These are phyloP conservation scores for Yamadazyma trypodendri DNA, from an alignment of 1,139 yeast genomes.

Conservation along the genomic window DNA sequence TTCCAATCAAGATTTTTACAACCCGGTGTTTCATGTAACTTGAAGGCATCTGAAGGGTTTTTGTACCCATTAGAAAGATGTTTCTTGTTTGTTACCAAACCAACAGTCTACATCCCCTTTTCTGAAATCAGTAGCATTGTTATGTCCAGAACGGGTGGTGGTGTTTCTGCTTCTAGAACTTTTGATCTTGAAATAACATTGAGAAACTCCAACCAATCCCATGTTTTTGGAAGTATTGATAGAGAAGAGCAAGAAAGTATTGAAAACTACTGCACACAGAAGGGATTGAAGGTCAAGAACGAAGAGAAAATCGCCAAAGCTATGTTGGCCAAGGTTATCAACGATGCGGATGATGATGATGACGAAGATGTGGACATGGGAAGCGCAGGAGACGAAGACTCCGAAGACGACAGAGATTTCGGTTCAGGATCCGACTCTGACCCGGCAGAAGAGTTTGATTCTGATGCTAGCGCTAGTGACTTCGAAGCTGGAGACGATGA, in stretches of 20 bases:
- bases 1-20: constrained; percentile 71
- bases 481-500: constrained; percentile 39
- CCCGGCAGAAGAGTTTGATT: constrained; percentile 86
- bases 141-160: constrained; percentile 86
- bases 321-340: constrained; percentile 73
- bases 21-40: constrained; percentile 87
- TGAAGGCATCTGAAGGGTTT: constrained; percentile 94
- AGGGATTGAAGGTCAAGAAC: constrained; percentile 78
- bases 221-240: constrained; percentile 84
- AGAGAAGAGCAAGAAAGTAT: constrained; percentile 84
- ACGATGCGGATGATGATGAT: constrained; percentile 54
- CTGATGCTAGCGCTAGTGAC: constrained; percentile 52
- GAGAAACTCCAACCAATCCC: constrained; percentile 65
- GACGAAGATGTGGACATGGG: constrained; percentile 72
- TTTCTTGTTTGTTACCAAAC: constrained; percentile 87
- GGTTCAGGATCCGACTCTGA: constrained; percentile 63
- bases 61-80: constrained; percentile 89
- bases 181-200: constrained; percentile 85
- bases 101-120: constrained; percentile 88
- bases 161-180: constrained; percentile 79
- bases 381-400: constrained; percentile 68
- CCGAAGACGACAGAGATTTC: constrained; percentile 70
- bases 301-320: constrained; percentile 88
- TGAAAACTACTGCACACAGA: constrained; percentile 73
- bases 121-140: constrained; percentile 74